Base-by-base conservation (phyloP, 2,329 filamentous ascomycete genomes). In the Ceratocystis variospora region DNA sequence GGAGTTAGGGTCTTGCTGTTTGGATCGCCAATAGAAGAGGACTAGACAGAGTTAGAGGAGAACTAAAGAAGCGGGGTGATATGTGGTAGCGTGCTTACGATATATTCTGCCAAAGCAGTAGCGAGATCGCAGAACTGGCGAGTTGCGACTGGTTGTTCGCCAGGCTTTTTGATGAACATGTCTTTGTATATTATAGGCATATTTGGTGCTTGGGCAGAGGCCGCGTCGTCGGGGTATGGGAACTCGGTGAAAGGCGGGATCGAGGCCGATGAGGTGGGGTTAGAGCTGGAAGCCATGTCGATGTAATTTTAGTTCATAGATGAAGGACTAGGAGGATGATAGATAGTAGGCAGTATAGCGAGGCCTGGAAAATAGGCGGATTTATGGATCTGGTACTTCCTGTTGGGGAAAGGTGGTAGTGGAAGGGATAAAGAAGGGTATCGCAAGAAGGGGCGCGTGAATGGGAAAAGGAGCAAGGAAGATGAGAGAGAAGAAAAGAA, bases 1-100 rank as follows among this genome's bases (percentile, higher is more conserved):
- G 88, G 87, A 5, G 82, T 88, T 46, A 88, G 74, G 62, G 78
- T 74, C 50, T 75, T 75, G 25, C 80, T 77, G 33, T 78, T 77
- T 70, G 76, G 80, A 73, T 87, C 83, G 66, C 84, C 84, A 68
- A 88, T 76, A 62, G 85, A 76, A 61, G 77, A 74, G 62, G 79
- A 79, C 86, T 88, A 46, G 28, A 31, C 22, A 45, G 53, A 48
- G 63, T 64, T 64, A 64, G 63, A 28, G 17, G 17, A 31, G n/a
- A 5, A 41, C 10, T 10, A 10, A 25, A 19, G 12, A 37, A 61
- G 12, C 12, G 17, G 6, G 10, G 48, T 25, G 15, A 22, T 25
- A 12, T 10, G 22, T n/a, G 17, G 25, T 48, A n/a, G 46, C 46
- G 31, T 17, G 12, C 62, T 64, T 44, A 67, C 66, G 63, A 67